phyloP scores from a whole-genome alignment of 1,284 basidiomycete genomes.

The Fomitopsis pinicola region DNA sequence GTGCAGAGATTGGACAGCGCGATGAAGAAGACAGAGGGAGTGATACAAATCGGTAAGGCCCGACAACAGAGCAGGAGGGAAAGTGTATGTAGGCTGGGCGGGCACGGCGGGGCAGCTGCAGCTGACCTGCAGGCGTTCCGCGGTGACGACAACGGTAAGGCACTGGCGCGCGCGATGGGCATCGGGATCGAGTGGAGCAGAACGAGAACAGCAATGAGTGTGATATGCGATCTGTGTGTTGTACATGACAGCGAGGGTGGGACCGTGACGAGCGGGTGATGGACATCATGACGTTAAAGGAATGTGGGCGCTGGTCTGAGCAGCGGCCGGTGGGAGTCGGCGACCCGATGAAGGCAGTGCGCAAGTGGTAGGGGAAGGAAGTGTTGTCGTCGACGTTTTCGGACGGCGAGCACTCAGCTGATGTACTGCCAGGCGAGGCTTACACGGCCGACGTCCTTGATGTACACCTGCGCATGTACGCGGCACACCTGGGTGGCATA shows the following conservation, averaged over 20 bases:
- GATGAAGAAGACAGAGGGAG: background rate
- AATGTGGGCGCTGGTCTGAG: background rate
- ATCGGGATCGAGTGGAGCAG: background rate
- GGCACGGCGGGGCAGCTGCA: background rate
- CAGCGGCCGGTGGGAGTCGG: background rate
- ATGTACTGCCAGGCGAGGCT: constrained; percentile 27
- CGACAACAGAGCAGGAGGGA: background rate
- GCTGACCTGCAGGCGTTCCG: background rate
- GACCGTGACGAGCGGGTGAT: background rate
- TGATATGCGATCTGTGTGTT: background rate
- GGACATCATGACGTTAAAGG: background rate
- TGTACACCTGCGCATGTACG: constrained; percentile 24
- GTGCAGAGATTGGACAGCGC: background rate
- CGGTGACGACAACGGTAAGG: background rate
- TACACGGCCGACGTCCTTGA: constrained; percentile 27
- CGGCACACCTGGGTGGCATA: constrained; percentile 23
- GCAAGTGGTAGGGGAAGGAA: background rate
- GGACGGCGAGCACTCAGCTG: constrained; percentile 1
- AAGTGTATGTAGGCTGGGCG: background rate
- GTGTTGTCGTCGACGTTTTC: background rate
- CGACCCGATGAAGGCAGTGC: background rate
- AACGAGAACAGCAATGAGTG: background rate
- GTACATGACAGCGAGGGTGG: background rate
- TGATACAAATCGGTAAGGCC: background rate
- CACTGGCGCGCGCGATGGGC: background rate